phyloP scores from a whole-genome alignment of 257 asterid genomes.

The Solanum boliviense region DNA sequence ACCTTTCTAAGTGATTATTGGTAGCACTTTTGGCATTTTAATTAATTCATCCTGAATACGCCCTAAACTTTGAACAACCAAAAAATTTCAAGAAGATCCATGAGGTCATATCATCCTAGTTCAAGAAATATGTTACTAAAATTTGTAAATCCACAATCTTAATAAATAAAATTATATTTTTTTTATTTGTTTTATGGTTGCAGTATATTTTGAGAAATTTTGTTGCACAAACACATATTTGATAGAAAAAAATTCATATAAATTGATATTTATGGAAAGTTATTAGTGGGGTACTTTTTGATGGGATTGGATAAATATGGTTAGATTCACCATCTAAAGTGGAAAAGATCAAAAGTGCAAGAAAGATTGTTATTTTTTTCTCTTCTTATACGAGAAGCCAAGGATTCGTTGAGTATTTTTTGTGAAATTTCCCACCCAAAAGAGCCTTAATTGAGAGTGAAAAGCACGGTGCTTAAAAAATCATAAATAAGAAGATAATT shows the following conservation, averaged over 20 bases:
- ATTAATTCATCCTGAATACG: no score
- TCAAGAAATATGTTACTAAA: no score
- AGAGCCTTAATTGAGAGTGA: background rate
- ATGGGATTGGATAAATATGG: background rate
- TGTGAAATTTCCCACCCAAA: background rate
- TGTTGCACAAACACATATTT: no score
- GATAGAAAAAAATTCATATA: no score
- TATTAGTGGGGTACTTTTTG: background rate
- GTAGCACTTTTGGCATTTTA: no score
- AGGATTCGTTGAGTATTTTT: background rate
- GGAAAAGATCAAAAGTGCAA: background rate
- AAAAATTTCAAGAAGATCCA: background rate
- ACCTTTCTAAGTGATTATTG: no score
- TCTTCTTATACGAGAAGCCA: background rate
- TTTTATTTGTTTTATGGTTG: no score
- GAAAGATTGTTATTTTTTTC: background rate
- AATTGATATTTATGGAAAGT: background rate
- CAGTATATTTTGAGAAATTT: no score
- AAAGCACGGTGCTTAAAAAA: no score
- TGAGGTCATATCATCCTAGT: background rate
- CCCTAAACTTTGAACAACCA: no score
- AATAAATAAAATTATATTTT: no score
- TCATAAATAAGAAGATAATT: no score
- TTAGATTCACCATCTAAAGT: background rate
- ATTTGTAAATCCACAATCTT: background rate